These are phyloP conservation scores for Aspergillus piperis DNA, from an alignment of 2,329 filamentous ascomycete species.

Conservation along the genomic window DNA sequence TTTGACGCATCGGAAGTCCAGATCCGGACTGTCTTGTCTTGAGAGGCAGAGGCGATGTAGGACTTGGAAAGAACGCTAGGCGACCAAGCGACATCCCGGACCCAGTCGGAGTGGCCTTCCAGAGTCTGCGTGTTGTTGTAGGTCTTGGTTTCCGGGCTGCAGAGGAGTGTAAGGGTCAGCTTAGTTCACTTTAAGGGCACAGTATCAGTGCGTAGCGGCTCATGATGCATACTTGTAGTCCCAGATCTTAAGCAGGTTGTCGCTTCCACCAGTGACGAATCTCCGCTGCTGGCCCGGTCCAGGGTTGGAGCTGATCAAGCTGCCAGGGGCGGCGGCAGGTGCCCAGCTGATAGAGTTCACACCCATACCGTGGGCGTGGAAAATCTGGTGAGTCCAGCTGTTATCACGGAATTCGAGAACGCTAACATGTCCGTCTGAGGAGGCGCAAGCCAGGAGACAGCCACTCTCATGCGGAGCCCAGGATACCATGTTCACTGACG, in stretches of 20 bases:
- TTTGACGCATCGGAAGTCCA: slow-evolving; percentile 78
- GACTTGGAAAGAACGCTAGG: slow-evolving; percentile 92
- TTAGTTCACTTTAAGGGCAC: background rate
- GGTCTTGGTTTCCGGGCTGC: slow-evolving; percentile 52
- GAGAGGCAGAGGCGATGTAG: slow-evolving; percentile 92
- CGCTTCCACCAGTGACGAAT: slow-evolving; percentile 92
- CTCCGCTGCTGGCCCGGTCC: slow-evolving; percentile 68
- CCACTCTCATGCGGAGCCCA: slow-evolving; percentile 98
- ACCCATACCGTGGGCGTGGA: slow-evolving; percentile 88
- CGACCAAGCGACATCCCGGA: slow-evolving; percentile 95
- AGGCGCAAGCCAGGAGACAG: slow-evolving; percentile 91
- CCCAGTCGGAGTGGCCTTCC: slow-evolving; percentile 88
- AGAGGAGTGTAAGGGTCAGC: slow-evolving; percentile 4
- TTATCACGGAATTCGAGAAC: slow-evolving; percentile 98
- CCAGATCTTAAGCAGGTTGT: slow-evolving; percentile 95
- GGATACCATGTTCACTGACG: slow-evolving; percentile 92
- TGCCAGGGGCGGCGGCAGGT: slow-evolving; percentile 78
- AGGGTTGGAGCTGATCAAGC: slow-evolving; percentile 73
- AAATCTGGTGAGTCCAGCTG: slow-evolving; percentile 83
- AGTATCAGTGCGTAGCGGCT: slow-evolving; percentile 5
- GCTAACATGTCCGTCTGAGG: slow-evolving; percentile 87
- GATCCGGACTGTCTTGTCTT: slow-evolving; percentile 96
- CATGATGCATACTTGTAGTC: slow-evolving; percentile 61
- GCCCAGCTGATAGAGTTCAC: slow-evolving; percentile 98
- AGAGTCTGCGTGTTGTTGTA: slow-evolving; percentile 61